phyloP scores from a whole-genome alignment of 202 grass and related monocot species.

The Schoenoplectus tabernaemontani region DNA sequence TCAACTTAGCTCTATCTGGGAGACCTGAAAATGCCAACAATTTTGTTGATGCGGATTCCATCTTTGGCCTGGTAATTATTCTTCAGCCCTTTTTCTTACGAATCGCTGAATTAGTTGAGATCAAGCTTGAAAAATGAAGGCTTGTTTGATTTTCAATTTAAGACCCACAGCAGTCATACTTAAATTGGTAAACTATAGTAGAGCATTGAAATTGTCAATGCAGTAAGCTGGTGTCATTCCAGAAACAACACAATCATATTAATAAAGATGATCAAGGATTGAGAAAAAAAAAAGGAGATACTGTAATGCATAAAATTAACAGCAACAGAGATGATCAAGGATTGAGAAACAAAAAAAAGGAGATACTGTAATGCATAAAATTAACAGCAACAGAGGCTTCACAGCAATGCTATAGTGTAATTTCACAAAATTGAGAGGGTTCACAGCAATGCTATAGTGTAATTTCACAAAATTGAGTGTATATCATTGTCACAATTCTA shows the following conservation, averaged over 20 bases:
- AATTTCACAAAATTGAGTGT: background rate
- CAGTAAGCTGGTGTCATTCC: background rate
- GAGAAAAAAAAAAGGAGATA: background rate
- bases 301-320: background rate
- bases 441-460: too few species aligned
- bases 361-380: background rate
- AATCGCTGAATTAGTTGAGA: background rate
- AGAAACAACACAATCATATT: background rate
- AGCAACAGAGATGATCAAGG: background rate
- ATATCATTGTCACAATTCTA: background rate
- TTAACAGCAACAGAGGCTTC: background rate
- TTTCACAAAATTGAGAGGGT: background rate
- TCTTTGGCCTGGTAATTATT: conserved; percentile 68
- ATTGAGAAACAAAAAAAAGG: background rate
- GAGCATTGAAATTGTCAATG: background rate
- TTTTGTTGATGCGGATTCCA: conserved; percentile 52
- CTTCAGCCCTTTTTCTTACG: background rate
- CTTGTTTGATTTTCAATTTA: background rate
- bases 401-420: background rate
- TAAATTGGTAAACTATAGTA: background rate
- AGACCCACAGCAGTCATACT: background rate
- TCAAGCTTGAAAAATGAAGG: background rate
- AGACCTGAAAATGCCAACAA: conserved; percentile 70
- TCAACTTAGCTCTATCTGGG: conserved; percentile 54
- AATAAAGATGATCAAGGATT: background rate